Percentiles rank a stretch among this genome's conserved stretches.
Evolutionary conservation across 2,329 filamentous ascomycete species (phyloP).

Genomic region (Colletotrichum chrysophilum): DNA sequence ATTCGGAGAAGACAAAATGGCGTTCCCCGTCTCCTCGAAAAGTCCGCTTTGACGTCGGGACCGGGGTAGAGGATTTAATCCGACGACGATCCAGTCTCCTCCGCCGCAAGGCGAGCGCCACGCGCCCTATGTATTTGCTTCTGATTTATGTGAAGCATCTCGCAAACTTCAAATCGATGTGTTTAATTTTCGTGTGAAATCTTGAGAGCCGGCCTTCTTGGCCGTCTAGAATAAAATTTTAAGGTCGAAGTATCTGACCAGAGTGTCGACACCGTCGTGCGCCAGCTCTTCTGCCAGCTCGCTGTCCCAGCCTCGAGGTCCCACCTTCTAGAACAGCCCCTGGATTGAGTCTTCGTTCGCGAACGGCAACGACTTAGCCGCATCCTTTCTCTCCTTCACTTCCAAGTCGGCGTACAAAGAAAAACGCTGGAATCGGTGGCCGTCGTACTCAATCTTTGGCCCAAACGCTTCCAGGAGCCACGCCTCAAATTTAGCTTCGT

Average conservation of each 20-base stretch:
- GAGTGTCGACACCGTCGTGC: rapidly evolving
- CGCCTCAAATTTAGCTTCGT: neutral
- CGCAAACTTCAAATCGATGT: rapidly evolving
- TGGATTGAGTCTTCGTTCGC: neutral
- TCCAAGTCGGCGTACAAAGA: neutral
- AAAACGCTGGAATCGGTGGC: rapidly evolving
- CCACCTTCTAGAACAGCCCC: neutral
- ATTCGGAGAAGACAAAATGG: rapidly evolving
- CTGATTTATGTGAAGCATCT: rapidly evolving
- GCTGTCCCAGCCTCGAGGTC: neutral
- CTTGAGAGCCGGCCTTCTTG: too few species aligned
- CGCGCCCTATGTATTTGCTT: rapidly evolving
- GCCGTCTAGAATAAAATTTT: too few species aligned
- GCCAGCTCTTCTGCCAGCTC: neutral
- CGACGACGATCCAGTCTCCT: neutral
- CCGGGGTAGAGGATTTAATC: neutral
- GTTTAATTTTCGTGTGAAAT: rapidly evolving
- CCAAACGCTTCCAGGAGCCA: neutral
- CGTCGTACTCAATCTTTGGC: neutral
- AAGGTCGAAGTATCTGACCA: neutral
- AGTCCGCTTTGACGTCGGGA: neutral
- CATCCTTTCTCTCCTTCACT: neutral
- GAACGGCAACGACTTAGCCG: rapidly evolving
- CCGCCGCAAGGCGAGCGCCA: neutral
- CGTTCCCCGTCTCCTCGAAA: neutral